A percentile compares a stretch with the other conserved stretches of the same genome.
These are phyloP conservation scores for Cladobotryum protrusum DNA, from an alignment of 2,329 filamentous ascomycete species.

Conservation along the genomic window DNA sequence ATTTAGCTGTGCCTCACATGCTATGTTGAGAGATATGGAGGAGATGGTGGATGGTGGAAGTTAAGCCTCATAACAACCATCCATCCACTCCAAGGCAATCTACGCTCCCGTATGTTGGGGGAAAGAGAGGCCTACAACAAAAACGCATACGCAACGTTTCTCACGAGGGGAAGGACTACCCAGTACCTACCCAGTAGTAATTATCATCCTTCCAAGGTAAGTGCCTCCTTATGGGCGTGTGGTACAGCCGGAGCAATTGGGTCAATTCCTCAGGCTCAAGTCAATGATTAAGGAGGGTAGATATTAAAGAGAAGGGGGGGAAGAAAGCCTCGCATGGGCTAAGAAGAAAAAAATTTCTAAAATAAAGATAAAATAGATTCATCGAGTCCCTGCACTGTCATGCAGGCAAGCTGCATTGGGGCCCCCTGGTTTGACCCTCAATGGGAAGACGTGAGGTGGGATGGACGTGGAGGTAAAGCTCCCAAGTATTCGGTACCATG, in stretches of 20 bases:
- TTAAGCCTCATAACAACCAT: not conserved
- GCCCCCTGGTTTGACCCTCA: not conserved
- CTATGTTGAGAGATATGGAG: too few species aligned
- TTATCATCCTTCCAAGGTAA: too few species aligned
- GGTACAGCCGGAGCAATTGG: not conserved
- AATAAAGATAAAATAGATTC: slow-evolving; percentile 4
- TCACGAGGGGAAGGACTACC: not conserved
- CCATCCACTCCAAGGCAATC: not conserved
- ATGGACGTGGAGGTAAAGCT: not conserved
- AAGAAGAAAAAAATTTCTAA: not conserved
- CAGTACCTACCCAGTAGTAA: too few species aligned
- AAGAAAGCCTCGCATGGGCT: not conserved
- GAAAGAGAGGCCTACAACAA: too few species aligned
- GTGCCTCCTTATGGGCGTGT: not conserved
- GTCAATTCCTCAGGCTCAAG: not conserved
- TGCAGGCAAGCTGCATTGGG: slow-evolving; percentile 8
- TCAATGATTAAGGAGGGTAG: not conserved
- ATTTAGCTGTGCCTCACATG: too few species aligned
- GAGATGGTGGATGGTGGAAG: not conserved
- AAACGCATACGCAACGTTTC: too few species aligned
- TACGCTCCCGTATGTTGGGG: too few species aligned
- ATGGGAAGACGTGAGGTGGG: not conserved
- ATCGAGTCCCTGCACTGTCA: slow-evolving; percentile 1
- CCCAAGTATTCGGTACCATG: not conserved
- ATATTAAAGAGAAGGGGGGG: not conserved